Conservation (phyloP, 2,329 filamentous ascomycete species). For the Claviceps maximensis region DNA sequence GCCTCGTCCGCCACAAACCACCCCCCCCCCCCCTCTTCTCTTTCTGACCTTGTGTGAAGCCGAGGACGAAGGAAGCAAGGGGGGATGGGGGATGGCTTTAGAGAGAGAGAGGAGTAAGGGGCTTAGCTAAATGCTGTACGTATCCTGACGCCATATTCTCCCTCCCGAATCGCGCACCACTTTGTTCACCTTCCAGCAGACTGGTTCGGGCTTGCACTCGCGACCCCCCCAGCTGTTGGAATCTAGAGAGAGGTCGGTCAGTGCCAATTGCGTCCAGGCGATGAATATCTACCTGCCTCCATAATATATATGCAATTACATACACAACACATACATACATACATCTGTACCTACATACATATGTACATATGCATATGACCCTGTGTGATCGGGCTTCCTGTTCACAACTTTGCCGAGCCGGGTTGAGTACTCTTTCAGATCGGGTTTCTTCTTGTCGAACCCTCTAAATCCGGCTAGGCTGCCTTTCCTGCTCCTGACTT, state of each 20-base stretch:
- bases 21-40: too few species aligned
- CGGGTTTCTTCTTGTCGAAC: not conserved
- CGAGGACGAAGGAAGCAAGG: conserved; percentile 1
- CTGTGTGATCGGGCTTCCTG: conserved; percentile 1
- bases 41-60: conserved; percentile 5
- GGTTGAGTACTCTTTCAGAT: not conserved
- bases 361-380: not conserved
- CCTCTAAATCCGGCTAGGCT: not conserved
- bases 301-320: not conserved
- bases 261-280: not conserved
- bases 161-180: conserved; percentile 2
- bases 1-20: conserved; percentile 15
- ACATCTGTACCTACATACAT: not conserved
- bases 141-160: not conserved
- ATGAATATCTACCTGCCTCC: not conserved
- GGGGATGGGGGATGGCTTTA: not conserved
- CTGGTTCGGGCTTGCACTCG: not conserved
- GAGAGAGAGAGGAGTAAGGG: not conserved
- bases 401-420: not conserved
- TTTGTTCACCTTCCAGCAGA: conserved; percentile 1
- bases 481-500: not conserved
- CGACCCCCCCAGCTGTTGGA: not conserved
- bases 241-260: not conserved
- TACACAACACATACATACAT: not conserved
- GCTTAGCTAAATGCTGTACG: not conserved